Evolutionary conservation across 2,329 filamentous ascomycete genomes (phyloP).

Genomic region (Gaeumannomyces tritici): DNA sequence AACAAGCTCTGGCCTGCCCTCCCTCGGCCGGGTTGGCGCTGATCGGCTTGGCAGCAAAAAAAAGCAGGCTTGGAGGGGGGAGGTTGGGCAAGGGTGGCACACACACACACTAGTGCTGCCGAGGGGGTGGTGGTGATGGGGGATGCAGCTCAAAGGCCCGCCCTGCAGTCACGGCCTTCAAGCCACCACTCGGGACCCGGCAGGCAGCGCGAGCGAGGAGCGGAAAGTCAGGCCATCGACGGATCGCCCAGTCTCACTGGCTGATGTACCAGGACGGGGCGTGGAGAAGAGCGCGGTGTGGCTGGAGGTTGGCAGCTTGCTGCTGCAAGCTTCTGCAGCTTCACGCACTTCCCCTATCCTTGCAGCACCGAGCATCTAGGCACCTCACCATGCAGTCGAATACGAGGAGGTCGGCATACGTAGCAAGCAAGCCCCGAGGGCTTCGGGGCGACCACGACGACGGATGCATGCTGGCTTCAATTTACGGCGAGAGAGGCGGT

Average conservation of each 20-base stretch:
- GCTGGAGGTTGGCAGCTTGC: background rate
- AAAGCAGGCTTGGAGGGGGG: background rate
- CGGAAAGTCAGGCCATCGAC: background rate
- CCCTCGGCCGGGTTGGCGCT: background rate
- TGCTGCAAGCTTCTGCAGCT: background rate
- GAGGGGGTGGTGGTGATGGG: background rate
- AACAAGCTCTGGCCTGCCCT: background rate
- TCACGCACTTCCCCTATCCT: background rate
- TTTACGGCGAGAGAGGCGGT: background rate
- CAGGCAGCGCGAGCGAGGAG: background rate
- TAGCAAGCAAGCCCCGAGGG: background rate
- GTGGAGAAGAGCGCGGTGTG: background rate
- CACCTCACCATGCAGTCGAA: background rate
- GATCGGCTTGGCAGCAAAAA: conserved; percentile 1
- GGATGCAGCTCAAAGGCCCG: background rate
- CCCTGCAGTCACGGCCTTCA: background rate
- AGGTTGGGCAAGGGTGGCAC: background rate
- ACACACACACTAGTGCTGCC: background rate
- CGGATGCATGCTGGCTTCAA: background rate
- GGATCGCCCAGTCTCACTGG: background rate
- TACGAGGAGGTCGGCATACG: background rate
- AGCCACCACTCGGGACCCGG: background rate
- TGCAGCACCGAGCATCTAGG: background rate
- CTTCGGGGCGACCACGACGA: background rate
- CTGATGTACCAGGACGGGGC: no score